Conservation (phyloP, 169 alveolate genomes). For the Babesia microti region DNA sequence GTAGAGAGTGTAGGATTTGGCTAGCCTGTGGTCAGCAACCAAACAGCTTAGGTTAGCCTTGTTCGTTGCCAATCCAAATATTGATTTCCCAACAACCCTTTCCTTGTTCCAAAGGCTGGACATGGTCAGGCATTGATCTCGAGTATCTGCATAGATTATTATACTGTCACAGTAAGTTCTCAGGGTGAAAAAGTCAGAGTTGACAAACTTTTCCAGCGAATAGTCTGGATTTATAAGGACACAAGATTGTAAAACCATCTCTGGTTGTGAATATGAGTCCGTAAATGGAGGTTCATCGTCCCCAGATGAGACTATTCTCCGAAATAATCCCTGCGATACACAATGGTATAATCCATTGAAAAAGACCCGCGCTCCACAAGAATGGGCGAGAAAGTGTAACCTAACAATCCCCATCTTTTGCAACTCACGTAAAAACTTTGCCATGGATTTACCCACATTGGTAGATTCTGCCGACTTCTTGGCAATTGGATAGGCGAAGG, state of each 20-base stretch:
- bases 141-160: constrained; percentile 71
- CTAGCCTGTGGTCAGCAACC: too few relatives aligned
- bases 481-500: constrained; percentile 56
- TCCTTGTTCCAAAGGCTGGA: constrained; percentile 57
- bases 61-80: constrained; percentile 47
- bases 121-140: constrained; percentile 57
- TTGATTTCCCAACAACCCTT: constrained; percentile 50
- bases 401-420: constrained; percentile 40
- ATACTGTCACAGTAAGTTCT: constrained; percentile 70
- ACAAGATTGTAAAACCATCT: not conserved
- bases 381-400: constrained; percentile 59
- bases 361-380: constrained; percentile 67
- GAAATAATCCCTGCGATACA: not conserved
- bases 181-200: constrained; percentile 60
- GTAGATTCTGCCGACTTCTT: constrained; percentile 37
- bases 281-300: not conserved
- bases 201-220: constrained; percentile 59
- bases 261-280: not conserved
- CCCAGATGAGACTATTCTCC: not conserved
- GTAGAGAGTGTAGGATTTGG: too few relatives aligned
- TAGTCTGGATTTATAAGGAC: constrained; percentile 67
- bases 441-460: constrained; percentile 47
- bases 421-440: constrained; percentile 41
- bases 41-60: constrained; percentile 6
- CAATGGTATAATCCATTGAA: constrained; percentile 42